Percentiles rank a stretch among this genome's conserved stretches.
phyloP scores from a whole-genome alignment of 2,329 filamentous ascomycete genomes.

The Raffaelea albimanens region DNA sequence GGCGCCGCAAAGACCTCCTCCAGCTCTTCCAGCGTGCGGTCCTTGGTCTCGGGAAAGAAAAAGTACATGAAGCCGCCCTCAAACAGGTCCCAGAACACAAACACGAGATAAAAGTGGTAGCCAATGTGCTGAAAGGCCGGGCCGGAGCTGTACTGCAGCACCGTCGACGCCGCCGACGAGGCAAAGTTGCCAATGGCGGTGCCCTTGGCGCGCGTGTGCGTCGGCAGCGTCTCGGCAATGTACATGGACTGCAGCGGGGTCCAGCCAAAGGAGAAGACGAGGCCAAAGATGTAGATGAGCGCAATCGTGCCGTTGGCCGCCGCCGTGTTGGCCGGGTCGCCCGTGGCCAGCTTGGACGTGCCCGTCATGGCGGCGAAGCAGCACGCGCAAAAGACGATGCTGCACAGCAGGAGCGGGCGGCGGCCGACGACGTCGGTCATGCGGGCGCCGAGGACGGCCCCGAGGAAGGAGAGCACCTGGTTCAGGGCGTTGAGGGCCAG shows the following conservation, averaged over 20 bases:
- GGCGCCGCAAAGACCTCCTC: constrained; percentile 42
- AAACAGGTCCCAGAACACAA: constrained; percentile 31
- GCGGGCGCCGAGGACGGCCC: constrained; percentile 1
- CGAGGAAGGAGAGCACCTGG: constrained; percentile 1
- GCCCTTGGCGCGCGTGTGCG: constrained; percentile 10
- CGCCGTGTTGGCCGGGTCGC: constrained; percentile 2
- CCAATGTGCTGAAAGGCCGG: constrained; percentile 12
- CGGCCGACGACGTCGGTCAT: constrained; percentile 1
- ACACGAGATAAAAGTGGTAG: constrained; percentile 14
- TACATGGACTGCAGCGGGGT: constrained; percentile 20
- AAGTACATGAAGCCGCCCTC: constrained; percentile 22
- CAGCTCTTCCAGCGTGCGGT: constrained; percentile 12
- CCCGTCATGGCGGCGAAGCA: constrained; percentile 10
- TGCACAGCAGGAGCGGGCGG: constrained; percentile 5
- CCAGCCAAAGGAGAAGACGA: constrained; percentile 26
- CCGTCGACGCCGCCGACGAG: constrained; percentile 14
- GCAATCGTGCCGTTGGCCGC: constrained; percentile 5
- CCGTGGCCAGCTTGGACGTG: constrained; percentile 3
- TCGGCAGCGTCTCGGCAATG: constrained; percentile 10
- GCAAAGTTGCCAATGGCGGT: constrained; percentile 9
- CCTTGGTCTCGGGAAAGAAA: constrained; percentile 13
- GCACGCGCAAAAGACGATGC: constrained; percentile 9
- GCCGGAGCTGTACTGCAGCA: constrained; percentile 30
- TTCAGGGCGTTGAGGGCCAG: constrained; percentile 2
- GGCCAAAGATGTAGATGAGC: constrained; percentile 7